phyloP scores from a whole-genome alignment of 805 yeast species.

The Candida boidinii region DNA sequence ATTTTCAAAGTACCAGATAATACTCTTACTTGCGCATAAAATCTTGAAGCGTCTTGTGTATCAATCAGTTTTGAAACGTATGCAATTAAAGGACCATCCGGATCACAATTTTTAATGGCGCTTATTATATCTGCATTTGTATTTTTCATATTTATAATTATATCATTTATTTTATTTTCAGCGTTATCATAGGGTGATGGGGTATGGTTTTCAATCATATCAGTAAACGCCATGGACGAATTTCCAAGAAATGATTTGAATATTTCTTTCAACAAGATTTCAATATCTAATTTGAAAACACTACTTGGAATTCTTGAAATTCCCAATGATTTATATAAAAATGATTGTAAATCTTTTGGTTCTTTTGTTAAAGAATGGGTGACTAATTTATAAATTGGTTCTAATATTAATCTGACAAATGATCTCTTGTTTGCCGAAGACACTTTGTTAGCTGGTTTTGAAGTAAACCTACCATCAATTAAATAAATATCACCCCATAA shows the following conservation, averaged over 20 bases:
- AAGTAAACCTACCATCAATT: conserved; percentile 38
- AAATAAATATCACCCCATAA: conserved; percentile 77
- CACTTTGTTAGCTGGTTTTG: conserved; percentile 17
- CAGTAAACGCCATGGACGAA: conserved; percentile 42
- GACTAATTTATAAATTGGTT: conserved; percentile 73
- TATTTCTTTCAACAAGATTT: conserved; percentile 46
- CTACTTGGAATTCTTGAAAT: conserved; percentile 30
- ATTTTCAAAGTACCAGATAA: conserved; percentile 47
- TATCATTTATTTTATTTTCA: conserved; percentile 12
- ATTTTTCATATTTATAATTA: no score
- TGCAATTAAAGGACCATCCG: conserved; percentile 37
- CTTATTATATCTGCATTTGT: conserved; percentile 8
- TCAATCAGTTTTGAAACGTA: conserved; percentile 52
- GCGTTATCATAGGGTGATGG: conserved; percentile 32
- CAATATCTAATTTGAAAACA: conserved; percentile 44
- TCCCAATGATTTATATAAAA: conserved; percentile 42
- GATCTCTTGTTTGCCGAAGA: conserved; percentile 25
- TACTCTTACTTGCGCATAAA: conserved; percentile 54
- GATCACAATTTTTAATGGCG: conserved; percentile 24
- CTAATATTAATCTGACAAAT: conserved; percentile 58
- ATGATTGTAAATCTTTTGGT: conserved; percentile 29
- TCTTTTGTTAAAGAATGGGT: conserved; percentile 50
- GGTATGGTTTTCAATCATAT: conserved; percentile 26
- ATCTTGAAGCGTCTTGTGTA: conserved; percentile 39
- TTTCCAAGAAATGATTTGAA: conserved; percentile 46